A percentile compares a stretch with the other conserved stretches of the same genome.
phyloP scores from a whole-genome alignment of 2,329 filamentous ascomycete species.

The Fusarium kyushuense region DNA sequence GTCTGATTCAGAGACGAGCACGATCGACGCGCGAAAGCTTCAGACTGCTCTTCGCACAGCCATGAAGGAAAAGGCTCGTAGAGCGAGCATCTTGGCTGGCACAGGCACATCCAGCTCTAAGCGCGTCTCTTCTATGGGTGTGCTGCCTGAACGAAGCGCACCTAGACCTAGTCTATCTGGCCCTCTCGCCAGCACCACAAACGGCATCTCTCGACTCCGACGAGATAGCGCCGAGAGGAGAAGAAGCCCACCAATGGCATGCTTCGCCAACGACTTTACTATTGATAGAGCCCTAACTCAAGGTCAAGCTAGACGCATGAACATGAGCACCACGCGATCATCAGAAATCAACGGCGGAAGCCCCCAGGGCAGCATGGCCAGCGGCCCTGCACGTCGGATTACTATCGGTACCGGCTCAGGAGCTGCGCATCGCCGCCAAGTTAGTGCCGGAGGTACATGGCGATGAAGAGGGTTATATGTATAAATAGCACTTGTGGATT shows the following conservation, averaged over 20 bases:
- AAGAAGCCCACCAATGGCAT: constrained; percentile 65
- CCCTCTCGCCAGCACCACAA: constrained; percentile 62
- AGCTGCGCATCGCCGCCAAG: constrained; percentile 48
- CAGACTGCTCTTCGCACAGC: constrained; percentile 66
- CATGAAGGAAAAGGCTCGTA: constrained; percentile 61
- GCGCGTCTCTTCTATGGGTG: constrained; percentile 61
- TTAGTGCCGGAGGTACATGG: constrained; percentile 49
- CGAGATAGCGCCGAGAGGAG: constrained; percentile 64
- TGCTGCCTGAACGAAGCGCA: constrained; percentile 48
- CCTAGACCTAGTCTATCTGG: constrained; percentile 56
- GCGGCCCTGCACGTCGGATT: constrained; percentile 51
- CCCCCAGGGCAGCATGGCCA: constrained; percentile 39
- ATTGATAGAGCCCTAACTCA: constrained; percentile 60
- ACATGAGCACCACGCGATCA: constrained; percentile 58
- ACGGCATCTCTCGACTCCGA: constrained; percentile 68
- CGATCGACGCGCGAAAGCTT: constrained; percentile 66
- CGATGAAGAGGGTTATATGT: constrained; percentile 45
- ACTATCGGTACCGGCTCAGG: constrained; percentile 53
- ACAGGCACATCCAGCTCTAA: constrained; percentile 54
- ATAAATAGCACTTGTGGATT: constrained; percentile 10
- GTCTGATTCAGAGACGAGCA: constrained; percentile 64
- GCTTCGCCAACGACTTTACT: constrained; percentile 60
- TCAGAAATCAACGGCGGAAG: constrained; percentile 47
- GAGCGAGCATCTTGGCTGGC: constrained; percentile 55
- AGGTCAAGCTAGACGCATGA: constrained; percentile 70